Evolutionary conservation across 768 basidiomycete genomes (phyloP).

Genomic region (Termitomyces sp.): DNA sequence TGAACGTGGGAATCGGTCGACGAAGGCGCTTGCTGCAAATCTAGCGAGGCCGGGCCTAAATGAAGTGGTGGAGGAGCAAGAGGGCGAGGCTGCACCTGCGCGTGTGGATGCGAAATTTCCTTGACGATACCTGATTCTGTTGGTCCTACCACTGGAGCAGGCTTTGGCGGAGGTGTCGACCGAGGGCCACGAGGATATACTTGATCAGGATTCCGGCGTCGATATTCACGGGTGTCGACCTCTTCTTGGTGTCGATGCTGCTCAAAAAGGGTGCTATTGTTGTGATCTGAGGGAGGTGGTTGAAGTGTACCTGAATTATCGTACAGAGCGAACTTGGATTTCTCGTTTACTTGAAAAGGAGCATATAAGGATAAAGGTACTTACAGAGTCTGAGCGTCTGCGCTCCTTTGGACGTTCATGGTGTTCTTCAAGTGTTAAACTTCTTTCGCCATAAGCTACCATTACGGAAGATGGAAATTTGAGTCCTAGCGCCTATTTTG

Average conservation of each 20-base stretch:
- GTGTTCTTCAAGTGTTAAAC: background rate
- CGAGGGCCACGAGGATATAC: background rate
- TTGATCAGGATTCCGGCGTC: background rate
- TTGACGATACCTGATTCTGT: background rate
- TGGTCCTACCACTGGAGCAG: background rate
- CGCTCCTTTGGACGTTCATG: background rate
- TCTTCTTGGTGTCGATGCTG: background rate
- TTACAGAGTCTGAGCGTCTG: background rate
- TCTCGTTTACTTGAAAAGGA: background rate
- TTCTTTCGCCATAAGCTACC: background rate
- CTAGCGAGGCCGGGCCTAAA: background rate
- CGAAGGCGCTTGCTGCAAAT: background rate
- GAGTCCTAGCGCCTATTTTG: background rate
- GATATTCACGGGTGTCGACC: background rate
- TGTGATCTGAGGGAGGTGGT: background rate
- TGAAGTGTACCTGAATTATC: background rate
- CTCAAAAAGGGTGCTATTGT: background rate
- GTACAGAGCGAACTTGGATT: background rate
- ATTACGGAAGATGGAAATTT: slow-evolving; percentile 6
- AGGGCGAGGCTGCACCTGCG: background rate
- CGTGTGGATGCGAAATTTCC: background rate
- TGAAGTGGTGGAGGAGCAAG: background rate
- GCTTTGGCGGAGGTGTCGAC: background rate
- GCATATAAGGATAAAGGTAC: background rate
- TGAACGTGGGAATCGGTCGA: background rate